These are phyloP conservation scores for Lippia alba DNA, from an alignment of 305 asterid genomes.

Conservation along the genomic window DNA sequence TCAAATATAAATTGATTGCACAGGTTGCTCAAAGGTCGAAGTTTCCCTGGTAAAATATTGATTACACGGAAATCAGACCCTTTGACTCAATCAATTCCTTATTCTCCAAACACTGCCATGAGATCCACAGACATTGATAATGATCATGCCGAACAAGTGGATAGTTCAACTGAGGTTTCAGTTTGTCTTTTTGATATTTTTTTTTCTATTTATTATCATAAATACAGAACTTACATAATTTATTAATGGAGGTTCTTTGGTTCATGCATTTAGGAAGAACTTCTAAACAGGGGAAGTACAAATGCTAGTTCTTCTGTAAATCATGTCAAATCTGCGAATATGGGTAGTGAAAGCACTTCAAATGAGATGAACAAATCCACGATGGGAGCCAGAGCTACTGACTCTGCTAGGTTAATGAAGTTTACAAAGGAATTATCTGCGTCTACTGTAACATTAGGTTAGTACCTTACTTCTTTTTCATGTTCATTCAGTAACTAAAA, in stretches of 20 bases:
- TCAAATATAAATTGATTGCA: background rate
- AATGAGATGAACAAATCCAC: conserved; percentile 62
- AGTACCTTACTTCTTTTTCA: conserved; percentile 20
- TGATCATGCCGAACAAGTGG: conserved; percentile 53
- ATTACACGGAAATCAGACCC: conserved; percentile 78
- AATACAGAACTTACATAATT: conserved; percentile 9
- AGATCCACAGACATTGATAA: conserved; percentile 53
- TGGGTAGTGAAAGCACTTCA: conserved; percentile 51
- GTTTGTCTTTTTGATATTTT: background rate
- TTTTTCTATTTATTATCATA: too few species aligned
- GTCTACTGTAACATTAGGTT: conserved; percentile 78
- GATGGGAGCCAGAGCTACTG: conserved; percentile 90
- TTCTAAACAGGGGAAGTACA: conserved; percentile 56
- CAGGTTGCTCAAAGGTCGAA: conserved; percentile 96
- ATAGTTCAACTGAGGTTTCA: conserved; percentile 61
- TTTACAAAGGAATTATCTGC: conserved; percentile 86
- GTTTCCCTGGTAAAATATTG: conserved; percentile 94
- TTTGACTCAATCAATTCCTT: conserved; percentile 53
- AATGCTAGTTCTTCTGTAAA: conserved; percentile 58
- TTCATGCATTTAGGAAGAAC: conserved; percentile 62
- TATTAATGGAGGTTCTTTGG: conserved; percentile 19
- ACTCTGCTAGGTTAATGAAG: conserved; percentile 90
- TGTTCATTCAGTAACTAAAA: background rate
- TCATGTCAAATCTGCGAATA: conserved; percentile 48
- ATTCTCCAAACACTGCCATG: conserved; percentile 61